Evolutionary conservation across 805 yeast species (phyloP).

Genomic region (Candida arabinofermentans): DNA sequence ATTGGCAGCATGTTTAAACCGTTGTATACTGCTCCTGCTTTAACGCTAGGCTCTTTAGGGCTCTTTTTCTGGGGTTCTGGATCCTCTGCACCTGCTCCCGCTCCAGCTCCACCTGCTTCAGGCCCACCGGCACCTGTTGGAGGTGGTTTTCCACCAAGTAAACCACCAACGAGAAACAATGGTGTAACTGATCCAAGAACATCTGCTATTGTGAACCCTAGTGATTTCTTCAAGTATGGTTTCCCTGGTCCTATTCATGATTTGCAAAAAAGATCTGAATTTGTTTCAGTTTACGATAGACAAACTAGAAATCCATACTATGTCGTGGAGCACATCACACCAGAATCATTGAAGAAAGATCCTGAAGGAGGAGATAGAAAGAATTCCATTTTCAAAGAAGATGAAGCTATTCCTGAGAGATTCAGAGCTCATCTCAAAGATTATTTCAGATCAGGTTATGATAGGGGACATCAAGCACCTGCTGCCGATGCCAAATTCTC

Average conservation of each 20-base stretch:
- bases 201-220: slow-evolving; percentile 55
- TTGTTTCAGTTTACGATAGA: slow-evolving; percentile 82
- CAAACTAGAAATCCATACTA: slow-evolving; percentile 81
- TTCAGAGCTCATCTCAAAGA: slow-evolving; percentile 79
- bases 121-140: slow-evolving; percentile 8
- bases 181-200: slow-evolving; percentile 5
- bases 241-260: slow-evolving; percentile 96
- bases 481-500: slow-evolving; percentile 95
- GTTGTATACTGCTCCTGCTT: slow-evolving; percentile 12
- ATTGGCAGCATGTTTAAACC: slow-evolving; percentile 11
- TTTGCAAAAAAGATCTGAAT: slow-evolving; percentile 66
- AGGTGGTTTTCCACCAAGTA: slow-evolving; percentile 9
- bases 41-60: slow-evolving; percentile 23
- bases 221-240: slow-evolving; percentile 84
- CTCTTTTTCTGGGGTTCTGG: slow-evolving; percentile 29
- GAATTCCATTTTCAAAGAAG: slow-evolving; percentile 82
- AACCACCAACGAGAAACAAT: slow-evolving; percentile 3
- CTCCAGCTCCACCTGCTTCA: slow-evolving; percentile 15
- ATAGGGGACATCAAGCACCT: slow-evolving; percentile 96
- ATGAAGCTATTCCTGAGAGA: slow-evolving; percentile 68
- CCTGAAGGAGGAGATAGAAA: slow-evolving; percentile 65
- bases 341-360: slow-evolving; percentile 50
- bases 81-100: slow-evolving; percentile 10
- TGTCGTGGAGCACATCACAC: slow-evolving; percentile 82
- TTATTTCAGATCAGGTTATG: slow-evolving; percentile 93